phyloP scores from a whole-genome alignment of 495 filamentous ascomycete genomes.

The Evernia prunastri region DNA sequence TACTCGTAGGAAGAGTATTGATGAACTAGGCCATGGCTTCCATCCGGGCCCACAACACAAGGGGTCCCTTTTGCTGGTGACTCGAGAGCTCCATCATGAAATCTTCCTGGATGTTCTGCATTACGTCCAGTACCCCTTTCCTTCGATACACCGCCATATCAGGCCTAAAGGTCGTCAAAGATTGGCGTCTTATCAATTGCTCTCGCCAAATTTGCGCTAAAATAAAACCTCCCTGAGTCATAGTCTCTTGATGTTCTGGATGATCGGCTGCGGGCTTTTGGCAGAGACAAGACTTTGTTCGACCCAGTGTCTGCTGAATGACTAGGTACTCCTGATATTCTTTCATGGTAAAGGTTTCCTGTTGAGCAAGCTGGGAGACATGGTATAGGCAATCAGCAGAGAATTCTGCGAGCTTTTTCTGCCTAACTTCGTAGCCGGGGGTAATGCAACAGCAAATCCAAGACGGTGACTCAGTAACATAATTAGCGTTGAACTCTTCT shows the following conservation, averaged over 20 bases:
- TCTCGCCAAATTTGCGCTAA: neutral
- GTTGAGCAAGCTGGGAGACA: neutral
- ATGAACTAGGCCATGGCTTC: neutral
- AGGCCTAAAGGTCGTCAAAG: neutral
- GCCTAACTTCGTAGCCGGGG: neutral
- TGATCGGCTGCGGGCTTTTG: neutral
- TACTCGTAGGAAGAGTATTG: neutral
- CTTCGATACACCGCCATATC: neutral
- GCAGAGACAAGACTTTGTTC: neutral
- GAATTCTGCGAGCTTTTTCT: neutral
- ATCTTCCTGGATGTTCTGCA: neutral
- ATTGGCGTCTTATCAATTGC: neutral
- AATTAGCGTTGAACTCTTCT: neutral
- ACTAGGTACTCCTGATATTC: neutral
- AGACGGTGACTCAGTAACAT: neutral
- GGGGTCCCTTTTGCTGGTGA: neutral
- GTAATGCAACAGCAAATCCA: neutral
- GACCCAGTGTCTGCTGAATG: neutral
- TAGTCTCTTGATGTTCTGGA: neutral
- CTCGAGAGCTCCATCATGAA: conserved; percentile 5
- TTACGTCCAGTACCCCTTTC: neutral
- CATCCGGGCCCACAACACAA: neutral
- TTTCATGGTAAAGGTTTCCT: neutral
- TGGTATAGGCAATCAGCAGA: neutral
- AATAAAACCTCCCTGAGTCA: neutral